Conservation (phyloP, 2,329 filamentous ascomycete species). For the Penicillium digitatum region DNA sequence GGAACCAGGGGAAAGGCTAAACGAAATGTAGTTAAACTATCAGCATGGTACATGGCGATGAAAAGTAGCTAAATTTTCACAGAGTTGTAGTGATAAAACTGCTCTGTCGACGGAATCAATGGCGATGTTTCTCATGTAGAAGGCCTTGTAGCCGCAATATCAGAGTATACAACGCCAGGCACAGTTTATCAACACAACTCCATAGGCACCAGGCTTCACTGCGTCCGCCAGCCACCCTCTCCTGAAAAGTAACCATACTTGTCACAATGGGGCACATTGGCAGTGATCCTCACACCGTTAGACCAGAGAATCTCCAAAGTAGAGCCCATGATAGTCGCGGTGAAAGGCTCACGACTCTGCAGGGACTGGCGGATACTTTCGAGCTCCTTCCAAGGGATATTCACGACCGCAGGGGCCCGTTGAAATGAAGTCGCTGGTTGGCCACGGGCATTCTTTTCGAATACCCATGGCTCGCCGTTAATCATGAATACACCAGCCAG, state of each 20-base stretch:
- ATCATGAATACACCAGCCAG: conserved; percentile 9
- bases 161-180: background rate
- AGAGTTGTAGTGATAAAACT: background rate
- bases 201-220: background rate
- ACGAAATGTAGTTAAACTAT: background rate
- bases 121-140: background rate
- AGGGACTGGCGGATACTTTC: conserved; percentile 4
- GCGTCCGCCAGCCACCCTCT: conserved; percentile 5
- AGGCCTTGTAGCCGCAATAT: background rate
- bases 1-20: background rate
- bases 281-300: conserved; percentile 9
- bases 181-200: background rate
- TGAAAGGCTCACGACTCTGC: conserved; percentile 1
- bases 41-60: background rate
- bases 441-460: conserved; percentile 5
- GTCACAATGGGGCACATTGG: conserved; percentile 7
- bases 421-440: conserved; percentile 3
- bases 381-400: conserved; percentile 9
- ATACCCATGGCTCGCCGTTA: conserved; percentile 8
- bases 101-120: background rate
- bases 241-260: conserved; percentile 5
- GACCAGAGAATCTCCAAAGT: conserved; percentile 9
- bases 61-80: background rate
- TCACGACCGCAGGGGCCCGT: conserved; percentile 5
- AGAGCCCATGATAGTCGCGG: conserved; percentile 5